Percentiles rank a stretch among this genome's conserved stretches.
Conservation (phyloP, 2,329 filamentous ascomycete species). For the Penicillium verrucosum region DNA sequence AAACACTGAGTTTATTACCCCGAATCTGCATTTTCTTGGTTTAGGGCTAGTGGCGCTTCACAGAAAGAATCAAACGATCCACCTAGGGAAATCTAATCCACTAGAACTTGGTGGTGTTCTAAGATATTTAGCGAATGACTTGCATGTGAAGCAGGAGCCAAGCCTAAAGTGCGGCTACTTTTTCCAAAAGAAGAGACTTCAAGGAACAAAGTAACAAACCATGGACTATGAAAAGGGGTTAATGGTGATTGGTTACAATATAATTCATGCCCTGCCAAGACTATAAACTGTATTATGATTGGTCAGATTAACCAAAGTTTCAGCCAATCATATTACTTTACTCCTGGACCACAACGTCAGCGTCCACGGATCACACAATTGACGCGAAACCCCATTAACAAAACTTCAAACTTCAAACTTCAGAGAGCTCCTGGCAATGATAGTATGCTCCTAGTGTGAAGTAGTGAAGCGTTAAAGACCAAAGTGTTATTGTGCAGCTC, state of each 20-base stretch:
- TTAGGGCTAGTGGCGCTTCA: neutral
- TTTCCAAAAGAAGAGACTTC: neutral
- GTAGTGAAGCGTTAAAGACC: neutral
- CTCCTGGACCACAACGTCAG: slow-evolving; percentile 1
- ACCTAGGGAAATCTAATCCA: neutral
- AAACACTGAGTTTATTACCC: neutral
- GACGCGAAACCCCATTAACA: neutral
- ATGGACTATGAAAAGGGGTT: neutral
- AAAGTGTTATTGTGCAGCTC: neutral
- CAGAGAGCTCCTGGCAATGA: neutral
- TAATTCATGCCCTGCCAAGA: slow-evolving; percentile 2
- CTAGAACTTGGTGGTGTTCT: neutral
- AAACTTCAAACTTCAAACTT: neutral
- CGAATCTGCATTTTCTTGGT: too few species aligned
- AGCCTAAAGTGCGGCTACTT: neutral
- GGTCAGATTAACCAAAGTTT: fast-evolving
- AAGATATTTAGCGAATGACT: neutral
- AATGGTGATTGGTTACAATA: neutral
- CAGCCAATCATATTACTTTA: neutral
- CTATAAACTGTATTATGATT: neutral
- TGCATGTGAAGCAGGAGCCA: neutral
- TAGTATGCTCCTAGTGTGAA: neutral
- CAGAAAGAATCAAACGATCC: neutral
- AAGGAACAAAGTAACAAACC: neutral
- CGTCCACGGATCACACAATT: neutral